phyloP scores from a whole-genome alignment of 73 alveolate genomes.

The Paramecium caudatum region DNA sequence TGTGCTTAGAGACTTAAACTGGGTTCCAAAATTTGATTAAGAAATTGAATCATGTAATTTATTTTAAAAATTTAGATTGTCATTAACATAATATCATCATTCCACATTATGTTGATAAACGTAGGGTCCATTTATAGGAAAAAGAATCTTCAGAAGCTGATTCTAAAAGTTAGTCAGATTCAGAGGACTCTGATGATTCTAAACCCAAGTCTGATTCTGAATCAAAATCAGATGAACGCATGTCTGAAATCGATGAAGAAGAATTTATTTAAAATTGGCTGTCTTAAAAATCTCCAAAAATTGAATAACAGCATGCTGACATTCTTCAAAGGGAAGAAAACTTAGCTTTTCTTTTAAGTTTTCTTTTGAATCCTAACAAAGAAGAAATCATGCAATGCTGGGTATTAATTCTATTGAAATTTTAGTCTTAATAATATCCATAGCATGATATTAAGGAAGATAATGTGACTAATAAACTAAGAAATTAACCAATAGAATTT shows the following conservation, averaged over 20 bases:
- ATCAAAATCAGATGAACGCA: background rate
- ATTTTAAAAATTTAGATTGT: background rate
- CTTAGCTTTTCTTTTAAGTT: background rate
- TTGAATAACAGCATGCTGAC: background rate
- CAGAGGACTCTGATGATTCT: background rate
- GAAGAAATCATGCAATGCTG: background rate
- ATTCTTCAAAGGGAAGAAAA: background rate
- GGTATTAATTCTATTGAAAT: background rate
- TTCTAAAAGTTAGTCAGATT: background rate
- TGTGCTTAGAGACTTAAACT: background rate
- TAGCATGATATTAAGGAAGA: background rate
- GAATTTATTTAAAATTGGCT: background rate
- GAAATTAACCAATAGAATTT: slow-evolving; percentile 3
- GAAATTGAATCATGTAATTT: background rate
- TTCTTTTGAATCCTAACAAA: background rate
- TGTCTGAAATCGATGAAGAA: background rate
- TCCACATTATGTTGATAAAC: background rate
- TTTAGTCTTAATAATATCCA: background rate
- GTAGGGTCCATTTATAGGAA: background rate
- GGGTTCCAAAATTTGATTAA: slow-evolving; percentile 1
- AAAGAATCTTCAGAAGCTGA: background rate
- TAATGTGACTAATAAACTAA: background rate
- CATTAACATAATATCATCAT: background rate
- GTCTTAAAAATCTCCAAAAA: background rate
- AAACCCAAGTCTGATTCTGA: background rate